Conservation (phyloP, 139 green algal species). For the Mesostigma viride region DNA sequence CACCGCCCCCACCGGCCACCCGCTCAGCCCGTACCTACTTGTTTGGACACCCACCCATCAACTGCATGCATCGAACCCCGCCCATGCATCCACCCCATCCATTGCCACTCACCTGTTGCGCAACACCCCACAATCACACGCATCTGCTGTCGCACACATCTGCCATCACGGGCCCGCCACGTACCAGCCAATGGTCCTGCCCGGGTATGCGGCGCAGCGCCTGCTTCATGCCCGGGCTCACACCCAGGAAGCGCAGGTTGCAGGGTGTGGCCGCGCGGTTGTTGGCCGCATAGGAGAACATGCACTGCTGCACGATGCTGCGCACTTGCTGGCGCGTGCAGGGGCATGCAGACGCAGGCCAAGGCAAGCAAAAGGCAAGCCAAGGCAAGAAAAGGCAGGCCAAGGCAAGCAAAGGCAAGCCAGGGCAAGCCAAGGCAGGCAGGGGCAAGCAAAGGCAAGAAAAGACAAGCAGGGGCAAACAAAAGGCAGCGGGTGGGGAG, state of each 20-base stretch:
- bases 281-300: constrained; percentile 19
- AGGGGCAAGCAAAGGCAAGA: too few relatives aligned
- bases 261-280: not conserved
- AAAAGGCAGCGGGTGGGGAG: too few relatives aligned
- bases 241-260: constrained; percentile 14
- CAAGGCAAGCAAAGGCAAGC: too few relatives aligned
- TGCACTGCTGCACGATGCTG: not conserved
- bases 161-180: not conserved
- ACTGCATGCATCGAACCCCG: not conserved
- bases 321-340: constrained; percentile 8
- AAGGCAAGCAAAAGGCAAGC: too few relatives aligned
- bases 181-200: constrained; percentile 16
- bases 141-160: not conserved
- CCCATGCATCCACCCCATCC: not conserved
- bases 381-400: too few relatives aligned
- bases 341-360: too few relatives aligned
- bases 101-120: not conserved
- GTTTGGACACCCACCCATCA: not conserved
- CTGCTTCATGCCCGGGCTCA: not conserved
- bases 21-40: not conserved
- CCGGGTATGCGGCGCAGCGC: constrained; percentile 15
- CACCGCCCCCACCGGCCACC: too few relatives aligned
- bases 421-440: too few relatives aligned
- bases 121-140: not conserved
- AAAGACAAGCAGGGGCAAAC: too few relatives aligned